phyloP scores from a whole-genome alignment of 768 basidiomycete species.

The Pleurotus pulmonarius region DNA sequence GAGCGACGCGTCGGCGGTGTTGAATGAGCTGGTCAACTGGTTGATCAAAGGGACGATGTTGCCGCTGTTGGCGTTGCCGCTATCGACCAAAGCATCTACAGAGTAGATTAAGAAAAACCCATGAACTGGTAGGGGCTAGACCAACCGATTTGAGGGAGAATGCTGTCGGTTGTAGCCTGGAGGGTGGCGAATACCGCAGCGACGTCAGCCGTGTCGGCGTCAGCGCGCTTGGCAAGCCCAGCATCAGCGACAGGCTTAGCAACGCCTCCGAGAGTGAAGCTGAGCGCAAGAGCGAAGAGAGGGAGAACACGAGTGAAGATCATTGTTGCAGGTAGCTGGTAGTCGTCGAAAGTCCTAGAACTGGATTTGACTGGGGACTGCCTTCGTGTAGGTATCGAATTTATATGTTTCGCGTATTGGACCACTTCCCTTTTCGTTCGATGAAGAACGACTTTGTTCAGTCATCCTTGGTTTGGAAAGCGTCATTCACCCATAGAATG shows the following conservation, averaged over 20 bases:
- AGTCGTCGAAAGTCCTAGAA: neutral
- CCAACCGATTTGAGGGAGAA: constrained; percentile 20
- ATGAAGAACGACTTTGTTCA: neutral
- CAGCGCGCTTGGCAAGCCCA: constrained; percentile 9
- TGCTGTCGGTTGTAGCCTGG: constrained; percentile 14
- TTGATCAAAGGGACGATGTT: constrained; percentile 19
- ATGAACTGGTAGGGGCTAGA: too few species aligned
- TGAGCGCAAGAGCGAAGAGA: constrained; percentile 7
- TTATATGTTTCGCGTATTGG: neutral
- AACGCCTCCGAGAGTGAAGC: constrained; percentile 11
- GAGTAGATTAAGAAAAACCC: neutral
- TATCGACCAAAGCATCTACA: constrained; percentile 9
- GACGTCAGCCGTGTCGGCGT: constrained; percentile 17
- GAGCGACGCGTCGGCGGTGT: constrained; percentile 18
- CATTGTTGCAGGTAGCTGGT: neutral
- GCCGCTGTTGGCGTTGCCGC: constrained; percentile 16
- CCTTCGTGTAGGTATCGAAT: neutral
- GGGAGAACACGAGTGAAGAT: constrained; percentile 4
- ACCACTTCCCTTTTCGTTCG: neutral
- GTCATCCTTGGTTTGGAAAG: neutral
- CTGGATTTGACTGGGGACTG: neutral
- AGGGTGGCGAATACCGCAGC: constrained; percentile 15
- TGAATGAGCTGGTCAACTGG: constrained; percentile 17
- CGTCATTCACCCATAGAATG: neutral
- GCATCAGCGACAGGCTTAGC: constrained; percentile 5